Evolutionary conservation across 495 filamentous ascomycete genomes (phyloP), one percentile per base, ranked within the genome.

Genomic region (Haplographium delicatum): DNA sequence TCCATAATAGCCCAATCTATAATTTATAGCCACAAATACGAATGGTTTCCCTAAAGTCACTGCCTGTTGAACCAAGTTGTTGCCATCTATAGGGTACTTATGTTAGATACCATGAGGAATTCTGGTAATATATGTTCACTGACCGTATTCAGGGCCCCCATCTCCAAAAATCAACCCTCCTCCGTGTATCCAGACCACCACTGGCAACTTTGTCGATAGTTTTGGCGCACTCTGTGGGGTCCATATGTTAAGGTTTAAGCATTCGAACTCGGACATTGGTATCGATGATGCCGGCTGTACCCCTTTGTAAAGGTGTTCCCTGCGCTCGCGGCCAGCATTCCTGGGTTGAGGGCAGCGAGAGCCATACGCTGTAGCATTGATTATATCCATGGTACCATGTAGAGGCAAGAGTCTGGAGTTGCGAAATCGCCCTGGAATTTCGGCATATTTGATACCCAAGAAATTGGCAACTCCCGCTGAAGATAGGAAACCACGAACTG

Each of bases 91-190:
- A 7, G 6, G 39, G 39, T 7, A 20, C 19, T 13, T 23, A 6
- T 7, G 28, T n/a, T n/a, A n/a, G n/a, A n/a, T n/a, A n/a, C n/a
- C n/a, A n/a, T n/a, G n/a, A n/a, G n/a, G n/a, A n/a, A n/a, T n/a
- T n/a, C n/a, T n/a, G n/a, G n/a, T n/a, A n/a, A n/a, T n/a, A 13
- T 18, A 39, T 39, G 8, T 42, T 42, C n/a, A 42, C 39, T 42
- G 39, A 42, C 39, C 39, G 39, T 42, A 42, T 42, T 42, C 39
- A 4, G 39, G n/a, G 24, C n/a, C n/a, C 23, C 42, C 42, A 30
- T 45, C 42, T 7, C 27, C 27, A 25, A 45, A 5, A 15, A 15
- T 45, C 39, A 6, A 40, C 6, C 37, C 37, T 7, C 37, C 37
- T 6, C 37, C 37, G 18, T 40, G 37, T 7, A 40, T 40, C 37